A percentile compares a stretch with the other conserved stretches of the same genome.
phyloP scores from a whole-genome alignment of 768 basidiomycete species.

The Russula vinacea region DNA sequence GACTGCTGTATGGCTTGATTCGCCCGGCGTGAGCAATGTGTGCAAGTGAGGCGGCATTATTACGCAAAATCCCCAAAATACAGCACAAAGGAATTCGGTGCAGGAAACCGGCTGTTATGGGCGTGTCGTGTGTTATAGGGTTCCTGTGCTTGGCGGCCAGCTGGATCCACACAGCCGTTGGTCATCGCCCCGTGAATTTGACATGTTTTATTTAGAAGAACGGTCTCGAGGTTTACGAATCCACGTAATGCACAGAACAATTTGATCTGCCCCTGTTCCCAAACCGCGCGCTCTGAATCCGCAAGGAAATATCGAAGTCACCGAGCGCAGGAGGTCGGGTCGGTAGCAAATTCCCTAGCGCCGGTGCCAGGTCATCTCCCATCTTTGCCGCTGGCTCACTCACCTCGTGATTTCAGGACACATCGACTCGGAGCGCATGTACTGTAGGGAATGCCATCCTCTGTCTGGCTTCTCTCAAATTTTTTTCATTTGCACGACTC shows the following conservation, averaged over 20 bases:
- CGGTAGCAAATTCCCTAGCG: not conserved
- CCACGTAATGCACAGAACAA: conserved; percentile 17
- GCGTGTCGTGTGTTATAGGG: not conserved
- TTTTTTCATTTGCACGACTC: not conserved
- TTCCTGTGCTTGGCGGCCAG: not conserved
- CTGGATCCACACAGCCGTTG: not conserved
- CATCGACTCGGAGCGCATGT: not conserved
- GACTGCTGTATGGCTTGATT: not conserved
- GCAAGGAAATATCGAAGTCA: conserved; percentile 14
- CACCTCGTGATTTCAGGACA: not conserved
- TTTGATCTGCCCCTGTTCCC: conserved; percentile 2
- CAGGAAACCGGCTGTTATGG: conserved; percentile 12
- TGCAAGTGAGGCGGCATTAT: not conserved
- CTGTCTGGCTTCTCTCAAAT: not conserved
- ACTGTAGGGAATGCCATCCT: not conserved
- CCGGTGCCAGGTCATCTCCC: not conserved
- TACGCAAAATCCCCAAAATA: conserved; percentile 5
- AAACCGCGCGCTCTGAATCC: conserved; percentile 10
- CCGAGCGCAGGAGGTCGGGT: not conserved
- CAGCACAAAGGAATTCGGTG: conserved; percentile 6
- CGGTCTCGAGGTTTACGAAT: conserved; percentile 13
- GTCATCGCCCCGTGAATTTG: conserved; percentile 7
- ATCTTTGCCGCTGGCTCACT: not conserved
- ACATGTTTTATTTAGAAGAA: not conserved
- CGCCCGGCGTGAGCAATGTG: not conserved